Conservation (phyloP, 1,284 basidiomycete genomes). For the Vanrija sp. region DNA sequence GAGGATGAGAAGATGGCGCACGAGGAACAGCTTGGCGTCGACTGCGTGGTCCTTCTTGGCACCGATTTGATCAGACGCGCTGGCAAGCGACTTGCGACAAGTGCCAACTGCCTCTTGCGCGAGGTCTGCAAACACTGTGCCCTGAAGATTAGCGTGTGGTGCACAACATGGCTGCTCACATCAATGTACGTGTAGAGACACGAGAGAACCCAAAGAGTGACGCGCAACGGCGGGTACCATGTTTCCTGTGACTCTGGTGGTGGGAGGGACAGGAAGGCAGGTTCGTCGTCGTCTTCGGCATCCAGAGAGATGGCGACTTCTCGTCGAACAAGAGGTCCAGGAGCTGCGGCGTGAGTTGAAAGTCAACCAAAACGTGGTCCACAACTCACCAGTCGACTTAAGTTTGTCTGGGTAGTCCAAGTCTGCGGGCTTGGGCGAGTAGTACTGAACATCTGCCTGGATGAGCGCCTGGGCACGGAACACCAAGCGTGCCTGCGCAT, state of each 20-base stretch:
- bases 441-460: conserved; percentile 79
- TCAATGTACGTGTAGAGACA: conserved; percentile 87
- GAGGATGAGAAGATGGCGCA: conserved; percentile 81
- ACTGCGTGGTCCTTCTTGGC: conserved; percentile 54
- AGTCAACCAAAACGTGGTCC: neutral
- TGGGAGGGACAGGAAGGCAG: conserved; percentile 64
- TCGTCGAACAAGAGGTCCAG: conserved; percentile 15
- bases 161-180: conserved; percentile 51
- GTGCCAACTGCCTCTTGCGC: conserved; percentile 82
- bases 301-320: conserved; percentile 30
- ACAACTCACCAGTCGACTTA: conserved; percentile 19
- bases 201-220: conserved; percentile 79
- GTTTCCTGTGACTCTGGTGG: conserved; percentile 69
- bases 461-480: conserved; percentile 90
- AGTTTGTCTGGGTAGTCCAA: conserved; percentile 75
- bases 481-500: conserved; percentile 86
- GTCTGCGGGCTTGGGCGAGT: conserved; percentile 65
- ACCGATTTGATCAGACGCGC: conserved; percentile 63
- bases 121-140: conserved; percentile 86
- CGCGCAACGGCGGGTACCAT: conserved; percentile 83
- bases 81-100: conserved; percentile 71
- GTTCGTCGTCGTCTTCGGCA: conserved; percentile 46
- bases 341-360: neutral
- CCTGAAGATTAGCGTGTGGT: conserved; percentile 52
- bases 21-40: conserved; percentile 77